Base-by-base conservation (phyloP, 176 grass and related monocot species). In the Panicum miliaceum region DNA sequence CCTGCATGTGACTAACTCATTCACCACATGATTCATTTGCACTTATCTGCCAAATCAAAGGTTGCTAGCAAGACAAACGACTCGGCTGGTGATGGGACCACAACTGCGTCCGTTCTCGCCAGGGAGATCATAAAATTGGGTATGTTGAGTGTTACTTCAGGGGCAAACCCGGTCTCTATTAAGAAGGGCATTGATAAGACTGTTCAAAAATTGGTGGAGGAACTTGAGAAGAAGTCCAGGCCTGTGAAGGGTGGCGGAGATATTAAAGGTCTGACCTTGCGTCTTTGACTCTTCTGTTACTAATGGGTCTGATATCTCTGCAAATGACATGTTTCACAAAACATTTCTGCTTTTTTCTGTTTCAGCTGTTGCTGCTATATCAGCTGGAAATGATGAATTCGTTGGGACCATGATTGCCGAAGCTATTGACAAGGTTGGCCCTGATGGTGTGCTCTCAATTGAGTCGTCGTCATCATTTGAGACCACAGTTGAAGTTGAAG, bases 51-150 rank as follows among this genome's bases (percentile, higher is more conserved):
- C 36, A 53, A 76, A 85, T 73, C 23, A 22, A 60, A 97, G 95
- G 95, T 97, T 87, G 95, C 92, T 73, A 97, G 95, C 85, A 97
- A 97, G 88, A 97, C 92, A 12, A 94, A 97, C 66, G 95, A 97
- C 81, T 94, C 95, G 0, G 95, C 92, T 1, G 94, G 94, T 71
- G 95, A 97, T 75, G 95, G 95, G 14, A 97, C 95, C 22, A 94
- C 95, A 1, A 97, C 95, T 3, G 95, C 95, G 16, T 94, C 92
- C 22, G 95, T 97, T 83, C 81, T 97, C 25, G 95, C 95, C 73
- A 87, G 88, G n/a, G 88, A 97, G 74, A 97, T 97, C 73, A 97
- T 97, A 3, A 97, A 91, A 43, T 36, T 97, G 69, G 95, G 95
- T 3, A 56, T 97, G 73, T 4, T 97, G 57, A 91, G 92, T 65